Base-by-base conservation (phyloP, 1,139 yeast species). In the Geotrichum siamense region DNA sequence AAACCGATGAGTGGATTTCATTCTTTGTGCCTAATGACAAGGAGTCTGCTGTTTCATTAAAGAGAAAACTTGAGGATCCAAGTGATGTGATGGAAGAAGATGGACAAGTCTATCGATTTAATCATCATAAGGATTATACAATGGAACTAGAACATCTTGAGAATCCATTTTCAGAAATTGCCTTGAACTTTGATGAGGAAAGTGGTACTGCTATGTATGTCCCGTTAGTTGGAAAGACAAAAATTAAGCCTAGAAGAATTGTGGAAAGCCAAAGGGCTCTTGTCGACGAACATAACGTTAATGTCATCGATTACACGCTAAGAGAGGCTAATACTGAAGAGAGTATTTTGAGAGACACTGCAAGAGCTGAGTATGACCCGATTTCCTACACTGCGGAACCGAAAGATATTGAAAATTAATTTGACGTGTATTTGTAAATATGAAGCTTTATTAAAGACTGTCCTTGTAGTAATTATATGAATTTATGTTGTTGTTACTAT, bases 1-100 rank as follows among this genome's bases (percentile, higher is more conserved):
- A 78, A 41, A 80, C 76, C 47, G 85, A 83, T 35, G 93, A 83
- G 57, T 82, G 95, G 89, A 78, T 86, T 59, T 76, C 94, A 2
- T 70, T 84, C 57, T 89, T 81, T 61, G 67, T 74, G 1, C 69
- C 79, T 9, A 70, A 71, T 21, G 69, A 65, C 34, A 68, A 64
- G 19, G 67, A 67, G 19, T 70, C 68, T 27, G 61, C 69, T 5
- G 38, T 34, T 32, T 44, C 43, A 15, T 48, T 64, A 17, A 52
- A 52, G 42, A 44, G 50, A n/a, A 52, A 52, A 38, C 53, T 61
- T n/a, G 55, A 53, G 28, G 57, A 61, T 30, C 45, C 56, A 5
- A 53, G 53, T 5, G 67, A 61, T 32, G 54, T 60, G 2, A 44
- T 58, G 19, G 48, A 43, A 1, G 57, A 69, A 44, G 76, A 70